Base-by-base conservation (phyloP, 306 rosid genomes). In the Vigna radiata region DNA sequence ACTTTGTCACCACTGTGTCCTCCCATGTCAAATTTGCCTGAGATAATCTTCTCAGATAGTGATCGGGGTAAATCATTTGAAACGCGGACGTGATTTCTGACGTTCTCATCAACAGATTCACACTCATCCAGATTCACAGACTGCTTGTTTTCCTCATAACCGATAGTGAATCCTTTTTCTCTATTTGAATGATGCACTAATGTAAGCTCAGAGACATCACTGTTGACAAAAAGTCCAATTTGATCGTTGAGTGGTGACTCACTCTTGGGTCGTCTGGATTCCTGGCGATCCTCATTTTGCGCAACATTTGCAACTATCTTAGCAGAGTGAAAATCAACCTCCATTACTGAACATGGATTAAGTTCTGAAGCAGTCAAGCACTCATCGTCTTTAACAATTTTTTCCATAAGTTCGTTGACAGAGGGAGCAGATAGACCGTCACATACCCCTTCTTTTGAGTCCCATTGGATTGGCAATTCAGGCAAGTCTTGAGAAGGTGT, bases 31-130 rank as follows among this genome's bases (percentile, higher is more conserved):
- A 68, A 54, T 55, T 72, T 77, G 43, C 49, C 60, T 23, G 69
- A 18, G 13, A 79, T 78, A 58, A 70, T 83, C 39, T 83, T 75
- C 81, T 85, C 82, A 49, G 86, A 70, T 37, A 86, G 81, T 64
- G 88, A 67, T 70, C 73, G 69, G 43, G 61, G 60, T 48, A 80
- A 82, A 81, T 83, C 83, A 47, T 74, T 85, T 56, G 79, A 73
- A 81, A 78, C 55, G 72, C 48, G 52, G 8, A 44, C 74, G 63
- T 77, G 84, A 75, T 78, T 83, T 43, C 61, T 49, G 16, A 17
- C 60, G 8, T 70, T 80, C 43, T 50, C 68, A 4, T 69, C 75
- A 21, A 23, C 68, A 36, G 55, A 29, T 39, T 9, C 78, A 59
- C 23, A 33, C 66, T 73, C 65, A 71, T 75, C 77, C 66, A 47